Conservation (phyloP, 2,329 filamentous ascomycete genomes). For the Coleophoma crateriformis region DNA sequence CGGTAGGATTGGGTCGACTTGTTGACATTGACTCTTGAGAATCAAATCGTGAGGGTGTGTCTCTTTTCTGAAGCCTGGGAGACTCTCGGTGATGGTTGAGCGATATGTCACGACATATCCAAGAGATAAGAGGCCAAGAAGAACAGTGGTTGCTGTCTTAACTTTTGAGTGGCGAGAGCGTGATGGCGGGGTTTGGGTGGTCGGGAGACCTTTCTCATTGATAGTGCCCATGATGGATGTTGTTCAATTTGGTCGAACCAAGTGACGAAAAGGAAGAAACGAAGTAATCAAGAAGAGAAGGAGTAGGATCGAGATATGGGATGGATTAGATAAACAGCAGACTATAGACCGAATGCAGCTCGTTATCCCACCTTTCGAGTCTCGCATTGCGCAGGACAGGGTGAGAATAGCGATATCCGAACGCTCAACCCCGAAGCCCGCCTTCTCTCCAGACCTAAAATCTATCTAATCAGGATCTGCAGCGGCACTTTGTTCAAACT, state of each 20-base stretch:
- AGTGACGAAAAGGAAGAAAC: not conserved
- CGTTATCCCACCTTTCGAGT: too few species aligned
- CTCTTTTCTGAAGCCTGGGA: not conserved
- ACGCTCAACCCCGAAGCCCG: too few species aligned
- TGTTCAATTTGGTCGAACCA: not conserved
- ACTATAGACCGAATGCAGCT: too few species aligned
- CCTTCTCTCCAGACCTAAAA: too few species aligned
- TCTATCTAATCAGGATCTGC: too few species aligned
- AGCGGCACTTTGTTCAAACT: too few species aligned
- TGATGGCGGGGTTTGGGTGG: not conserved
- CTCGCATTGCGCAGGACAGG: too few species aligned
- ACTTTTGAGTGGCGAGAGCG: not conserved
- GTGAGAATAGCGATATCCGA: too few species aligned
- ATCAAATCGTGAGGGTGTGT: not conserved
- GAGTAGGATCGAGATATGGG: too few species aligned
- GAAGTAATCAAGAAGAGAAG: not conserved
- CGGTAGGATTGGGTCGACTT: not conserved
- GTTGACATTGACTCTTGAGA: not conserved
- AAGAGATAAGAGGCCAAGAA: not conserved
- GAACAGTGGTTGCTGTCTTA: not conserved
- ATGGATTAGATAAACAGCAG: too few species aligned
- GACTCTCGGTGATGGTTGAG: not conserved
- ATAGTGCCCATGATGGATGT: not conserved
- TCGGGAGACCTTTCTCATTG: not conserved
- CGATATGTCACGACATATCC: not conserved